These are phyloP conservation scores for Porosira glacialis DNA, from an alignment of 352 stramenopile species.

Conservation along the genomic window DNA sequence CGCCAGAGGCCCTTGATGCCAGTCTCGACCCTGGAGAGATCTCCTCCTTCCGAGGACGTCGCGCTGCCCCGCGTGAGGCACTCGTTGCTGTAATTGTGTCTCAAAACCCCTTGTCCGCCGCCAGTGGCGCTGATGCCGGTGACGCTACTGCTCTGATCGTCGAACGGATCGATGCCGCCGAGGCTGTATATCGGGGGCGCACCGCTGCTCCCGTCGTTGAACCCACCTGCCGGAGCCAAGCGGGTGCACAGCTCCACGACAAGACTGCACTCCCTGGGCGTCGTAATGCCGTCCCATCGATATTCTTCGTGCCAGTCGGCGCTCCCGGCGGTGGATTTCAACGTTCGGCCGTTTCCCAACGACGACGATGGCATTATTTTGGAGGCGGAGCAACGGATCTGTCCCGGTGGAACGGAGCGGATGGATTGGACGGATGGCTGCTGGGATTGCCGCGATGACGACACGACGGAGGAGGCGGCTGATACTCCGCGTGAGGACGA, in stretches of 20 bases:
- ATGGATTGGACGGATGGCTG: no score
- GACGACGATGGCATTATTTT: no score
- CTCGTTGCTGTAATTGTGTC: neutral
- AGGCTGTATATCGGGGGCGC: neutral
- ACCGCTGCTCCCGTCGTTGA: neutral
- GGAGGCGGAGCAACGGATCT: no score
- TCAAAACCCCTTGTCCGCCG: neutral
- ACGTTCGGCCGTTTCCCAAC: no score
- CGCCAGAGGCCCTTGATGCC: slow-evolving; percentile 48
- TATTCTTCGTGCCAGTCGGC: slow-evolving; percentile 57
- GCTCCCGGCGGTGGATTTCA: no score
- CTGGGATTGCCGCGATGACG: no score
- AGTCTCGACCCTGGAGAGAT: neutral
- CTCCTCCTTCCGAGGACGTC: no score
- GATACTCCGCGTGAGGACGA: no score
- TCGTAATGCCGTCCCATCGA: slow-evolving; percentile 32
- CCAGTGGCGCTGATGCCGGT: neutral
- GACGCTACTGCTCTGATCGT: neutral
- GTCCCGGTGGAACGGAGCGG: no score
- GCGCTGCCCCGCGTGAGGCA: neutral
- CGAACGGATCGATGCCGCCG: neutral
- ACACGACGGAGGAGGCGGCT: no score
- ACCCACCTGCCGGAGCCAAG: slow-evolving; percentile 6
- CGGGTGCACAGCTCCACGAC: slow-evolving; percentile 26
- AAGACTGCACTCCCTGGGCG: slow-evolving; percentile 34